phyloP scores from a whole-genome alignment of 1,139 yeast genomes.

The Pichiaceae sp. region DNA sequence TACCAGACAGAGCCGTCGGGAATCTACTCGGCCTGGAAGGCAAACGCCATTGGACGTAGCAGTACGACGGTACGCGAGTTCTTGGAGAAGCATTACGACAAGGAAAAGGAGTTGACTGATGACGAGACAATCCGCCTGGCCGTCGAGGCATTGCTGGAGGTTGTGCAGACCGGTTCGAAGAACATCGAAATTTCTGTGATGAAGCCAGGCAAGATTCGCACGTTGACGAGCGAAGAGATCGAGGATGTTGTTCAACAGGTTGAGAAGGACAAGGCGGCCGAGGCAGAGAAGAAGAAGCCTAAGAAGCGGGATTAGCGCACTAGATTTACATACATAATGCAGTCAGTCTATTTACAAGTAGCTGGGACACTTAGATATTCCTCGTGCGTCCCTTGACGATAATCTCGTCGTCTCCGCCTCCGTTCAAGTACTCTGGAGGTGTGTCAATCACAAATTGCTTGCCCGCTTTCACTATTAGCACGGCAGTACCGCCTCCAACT shows the following conservation, averaged over 20 bases:
- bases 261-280: constrained; percentile 86
- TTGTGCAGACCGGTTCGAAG: constrained; percentile 96
- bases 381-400: constrained; percentile 24
- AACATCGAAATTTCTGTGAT: constrained; percentile 90
- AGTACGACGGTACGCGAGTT: constrained; percentile 94
- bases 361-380: no score
- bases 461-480: constrained; percentile 23
- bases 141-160: constrained; percentile 82
- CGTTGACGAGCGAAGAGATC: constrained; percentile 64
- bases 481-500: constrained; percentile 15
- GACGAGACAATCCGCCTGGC: constrained; percentile 76
- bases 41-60: constrained; percentile 94
- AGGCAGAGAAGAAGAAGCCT: constrained; percentile 78
- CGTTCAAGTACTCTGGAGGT: constrained; percentile 13
- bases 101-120: constrained; percentile 50
- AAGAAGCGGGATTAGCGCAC: constrained; percentile 16
- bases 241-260: constrained; percentile 71
- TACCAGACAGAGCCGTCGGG: constrained; percentile 98
- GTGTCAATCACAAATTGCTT: constrained; percentile 21
- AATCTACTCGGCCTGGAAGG: constrained; percentile 98
- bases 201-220: constrained; percentile 55
- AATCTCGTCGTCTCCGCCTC: constrained; percentile 14
- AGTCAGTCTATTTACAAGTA: no score
- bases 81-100: constrained; percentile 82
- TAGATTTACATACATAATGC: neutral